A percentile compares a stretch with the other conserved stretches of the same genome.
phyloP scores from a whole-genome alignment of 805 yeast genomes.

The Kodamaea jinghongensis region DNA sequence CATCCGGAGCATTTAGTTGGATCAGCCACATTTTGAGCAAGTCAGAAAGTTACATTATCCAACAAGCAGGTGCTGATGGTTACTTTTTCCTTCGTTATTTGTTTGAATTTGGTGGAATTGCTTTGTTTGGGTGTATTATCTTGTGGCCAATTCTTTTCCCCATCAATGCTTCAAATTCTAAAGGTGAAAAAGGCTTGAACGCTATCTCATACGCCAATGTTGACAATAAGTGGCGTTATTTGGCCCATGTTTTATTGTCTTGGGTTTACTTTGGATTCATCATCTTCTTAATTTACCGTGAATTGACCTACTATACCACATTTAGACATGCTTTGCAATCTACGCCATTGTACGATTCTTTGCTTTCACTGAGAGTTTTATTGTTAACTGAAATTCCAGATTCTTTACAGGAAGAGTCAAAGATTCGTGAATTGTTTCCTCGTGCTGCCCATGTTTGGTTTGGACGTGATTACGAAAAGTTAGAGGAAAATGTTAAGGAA shows the following conservation, averaged over 20 bases:
- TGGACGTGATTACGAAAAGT: constrained; percentile 60
- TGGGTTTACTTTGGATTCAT: constrained; percentile 72
- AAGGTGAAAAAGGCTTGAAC: constrained; percentile 56
- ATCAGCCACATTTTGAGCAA: constrained; percentile 45
- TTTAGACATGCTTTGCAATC: constrained; percentile 73
- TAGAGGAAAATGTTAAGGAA: constrained; percentile 57
- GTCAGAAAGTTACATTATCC: constrained; percentile 62
- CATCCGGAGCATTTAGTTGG: constrained; percentile 55
- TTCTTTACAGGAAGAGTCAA: constrained; percentile 44
- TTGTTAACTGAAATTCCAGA: constrained; percentile 67
- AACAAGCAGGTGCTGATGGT: constrained; percentile 73
- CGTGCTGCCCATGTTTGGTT: constrained; percentile 56
- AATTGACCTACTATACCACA: constrained; percentile 65
- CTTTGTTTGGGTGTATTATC: constrained; percentile 51
- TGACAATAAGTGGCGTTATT: constrained; percentile 57
- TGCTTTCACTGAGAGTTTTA: constrained; percentile 68
- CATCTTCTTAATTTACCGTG: constrained; percentile 67
- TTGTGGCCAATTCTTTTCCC: constrained; percentile 72
- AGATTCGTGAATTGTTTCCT: constrained; percentile 60
- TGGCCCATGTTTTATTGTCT: constrained; percentile 73
- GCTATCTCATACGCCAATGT: constrained; percentile 63
- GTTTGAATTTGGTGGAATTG: constrained; percentile 51
- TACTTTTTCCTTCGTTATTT: constrained; percentile 69
- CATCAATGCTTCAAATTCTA: constrained; percentile 70
- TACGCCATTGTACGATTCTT: constrained; percentile 68